Evolutionary conservation across 768 basidiomycete genomes (phyloP).

Genomic region (Mycena haematopus): DNA sequence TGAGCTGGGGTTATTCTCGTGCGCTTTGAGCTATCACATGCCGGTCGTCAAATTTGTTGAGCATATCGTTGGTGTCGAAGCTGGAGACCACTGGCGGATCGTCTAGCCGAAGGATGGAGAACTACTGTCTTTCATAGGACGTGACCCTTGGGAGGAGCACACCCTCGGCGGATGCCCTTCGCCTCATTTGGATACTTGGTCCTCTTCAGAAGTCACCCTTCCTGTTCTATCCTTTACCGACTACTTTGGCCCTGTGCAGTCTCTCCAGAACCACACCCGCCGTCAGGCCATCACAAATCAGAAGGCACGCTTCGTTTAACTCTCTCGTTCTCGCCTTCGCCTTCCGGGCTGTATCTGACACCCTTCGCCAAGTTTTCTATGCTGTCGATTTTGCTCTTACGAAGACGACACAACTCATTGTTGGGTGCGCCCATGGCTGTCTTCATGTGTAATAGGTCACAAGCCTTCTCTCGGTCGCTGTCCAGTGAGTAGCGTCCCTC

Average conservation of each 20-base stretch:
- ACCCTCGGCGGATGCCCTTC: not conserved
- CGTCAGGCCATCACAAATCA: slow-evolving; percentile 2
- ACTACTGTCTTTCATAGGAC: not conserved
- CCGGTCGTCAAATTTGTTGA: slow-evolving; percentile 11
- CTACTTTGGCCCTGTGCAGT: not conserved
- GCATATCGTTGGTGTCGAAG: not conserved
- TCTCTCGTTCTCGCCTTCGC: not conserved
- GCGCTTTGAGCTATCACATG: slow-evolving; percentile 19
- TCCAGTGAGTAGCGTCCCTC: not conserved
- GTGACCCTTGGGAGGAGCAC: not conserved
- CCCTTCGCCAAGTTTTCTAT: slow-evolving; percentile 10
- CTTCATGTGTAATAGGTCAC: slow-evolving; percentile 26
- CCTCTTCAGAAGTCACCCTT: not conserved
- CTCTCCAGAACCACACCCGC: not conserved
- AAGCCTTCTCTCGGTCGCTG: not conserved
- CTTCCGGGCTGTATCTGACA: not conserved
- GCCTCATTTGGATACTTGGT: not conserved
- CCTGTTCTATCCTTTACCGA: not conserved
- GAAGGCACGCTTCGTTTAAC: slow-evolving; percentile 8
- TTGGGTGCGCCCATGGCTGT: not conserved
- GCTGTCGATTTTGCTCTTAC: slow-evolving; percentile 9
- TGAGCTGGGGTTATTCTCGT: slow-evolving; percentile 11
- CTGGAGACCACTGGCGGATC: not conserved
- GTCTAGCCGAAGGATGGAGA: slow-evolving; percentile 9
- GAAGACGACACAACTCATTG: slow-evolving; percentile 13